Evolutionary conservation across 2,329 filamentous ascomycete species (phyloP).

Genomic region (Mycosphaerella sp.): DNA sequence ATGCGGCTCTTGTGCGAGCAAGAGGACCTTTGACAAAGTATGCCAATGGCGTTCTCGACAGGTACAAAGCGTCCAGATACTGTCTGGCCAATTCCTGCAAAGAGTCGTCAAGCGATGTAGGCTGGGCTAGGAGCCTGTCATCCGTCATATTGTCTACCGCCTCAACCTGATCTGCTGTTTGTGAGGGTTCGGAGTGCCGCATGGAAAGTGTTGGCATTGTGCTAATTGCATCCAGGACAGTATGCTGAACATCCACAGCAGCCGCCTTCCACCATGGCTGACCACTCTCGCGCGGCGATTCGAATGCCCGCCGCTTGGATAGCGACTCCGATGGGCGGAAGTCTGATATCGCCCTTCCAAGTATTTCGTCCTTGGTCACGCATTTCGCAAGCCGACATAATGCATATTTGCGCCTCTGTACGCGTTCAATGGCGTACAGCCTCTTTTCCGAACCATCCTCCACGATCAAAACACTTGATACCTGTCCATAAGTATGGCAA

Average conservation of each 20-base stretch:
- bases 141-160: neutral
- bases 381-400: constrained; percentile 63
- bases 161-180: neutral
- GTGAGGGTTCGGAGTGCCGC: neutral
- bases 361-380: constrained; percentile 55
- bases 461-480: constrained; percentile 55
- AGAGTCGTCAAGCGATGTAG: constrained; percentile 12
- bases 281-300: constrained; percentile 7
- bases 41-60: constrained; percentile 63
- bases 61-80: constrained; percentile 44
- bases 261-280: constrained; percentile 27
- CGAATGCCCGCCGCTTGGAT: constrained; percentile 18
- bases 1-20: constrained; percentile 65
- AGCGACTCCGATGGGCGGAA: constrained; percentile 28
- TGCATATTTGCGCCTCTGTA: constrained; percentile 56
- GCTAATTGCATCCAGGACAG: neutral
- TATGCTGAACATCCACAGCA: constrained; percentile 10
- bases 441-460: constrained; percentile 49
- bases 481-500: constrained; percentile 44
- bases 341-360: constrained; percentile 27
- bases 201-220: neutral
- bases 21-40: constrained; percentile 81
- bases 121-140: neutral
- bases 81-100: constrained; percentile 32
- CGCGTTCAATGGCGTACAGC: constrained; percentile 60